Evolutionary conservation across 352 stramenopile genomes (phyloP), one percentile per base, ranked within the genome.

Genomic region (Phytophthora pisi): DNA sequence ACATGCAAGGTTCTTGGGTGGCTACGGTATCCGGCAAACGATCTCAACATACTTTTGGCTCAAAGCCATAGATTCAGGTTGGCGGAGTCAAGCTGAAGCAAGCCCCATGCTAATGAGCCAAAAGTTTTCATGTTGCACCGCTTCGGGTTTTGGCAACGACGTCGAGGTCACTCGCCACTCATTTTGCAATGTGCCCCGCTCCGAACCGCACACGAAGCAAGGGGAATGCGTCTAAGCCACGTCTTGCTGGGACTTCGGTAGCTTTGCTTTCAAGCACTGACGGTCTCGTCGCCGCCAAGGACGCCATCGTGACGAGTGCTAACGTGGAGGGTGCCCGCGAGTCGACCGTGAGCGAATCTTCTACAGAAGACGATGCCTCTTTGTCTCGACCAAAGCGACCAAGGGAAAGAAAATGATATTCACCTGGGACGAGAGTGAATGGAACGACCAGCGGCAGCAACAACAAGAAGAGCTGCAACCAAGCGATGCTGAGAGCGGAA

Each of bases 241-340:
- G 18, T 68, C n/a, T n/a, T 68, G 20, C 38, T 68, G 53, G 61
- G 47, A 38, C 43, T 53, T 45, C 45, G 9, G 36, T 63, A 36
- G 61, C 53, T 49, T 26, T 68, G 45, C 43, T 53, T 36, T 59
- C 61, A 5, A 57, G 52, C 61, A 45, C 13, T 47, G 40, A 68
- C 18, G 23, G 11, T 16, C 13, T 56, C 45, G 24, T 30, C 20
- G 10, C 9, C 0, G 49, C 58, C 5, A 38, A 40, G 26, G 31
- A 40, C 31, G 8, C 31, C 31, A 40, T 40, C 31, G 26, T 30
- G 2, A 6, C 26, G 26, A 30, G 4, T 30, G 31, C 9, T 13
- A 40, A 40, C 9, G 11, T 40, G 31, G 31, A 40, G 31, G 31
- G 11, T 15, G 31, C 9, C 11, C 31, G 31, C 31, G 11, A 40